phyloP scores from a whole-genome alignment of 2,329 filamentous ascomycete genomes.

The Colletotrichum orbiculare region DNA sequence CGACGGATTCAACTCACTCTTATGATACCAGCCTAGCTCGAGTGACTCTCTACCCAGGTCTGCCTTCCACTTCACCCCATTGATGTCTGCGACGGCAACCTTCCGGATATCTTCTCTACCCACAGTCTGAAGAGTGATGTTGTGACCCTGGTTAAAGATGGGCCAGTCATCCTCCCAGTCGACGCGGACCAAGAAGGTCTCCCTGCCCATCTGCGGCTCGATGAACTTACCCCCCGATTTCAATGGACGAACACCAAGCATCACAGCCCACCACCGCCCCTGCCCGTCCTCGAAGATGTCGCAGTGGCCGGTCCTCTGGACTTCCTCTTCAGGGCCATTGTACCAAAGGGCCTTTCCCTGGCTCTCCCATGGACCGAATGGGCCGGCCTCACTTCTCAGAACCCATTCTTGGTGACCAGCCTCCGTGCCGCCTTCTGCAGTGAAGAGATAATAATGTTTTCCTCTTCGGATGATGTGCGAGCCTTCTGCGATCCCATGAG shows the following conservation, averaged over 20 bases:
- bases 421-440: slow-evolving; percentile 56
- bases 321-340: slow-evolving; percentile 58
- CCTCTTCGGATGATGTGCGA: slow-evolving; percentile 51
- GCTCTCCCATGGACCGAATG: slow-evolving; percentile 62
- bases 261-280: slow-evolving; percentile 60
- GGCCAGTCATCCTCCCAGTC: slow-evolving; percentile 64
- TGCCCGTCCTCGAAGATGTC: slow-evolving; percentile 57
- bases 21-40: slow-evolving; percentile 52
- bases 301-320: slow-evolving; percentile 62
- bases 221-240: slow-evolving; percentile 44
- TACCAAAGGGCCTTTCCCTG: slow-evolving; percentile 57
- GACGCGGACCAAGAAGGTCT: slow-evolving; percentile 61
- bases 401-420: slow-evolving; percentile 65
- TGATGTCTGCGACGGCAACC: slow-evolving; percentile 43
- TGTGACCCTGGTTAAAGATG: slow-evolving; percentile 58
- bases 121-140: slow-evolving; percentile 52
- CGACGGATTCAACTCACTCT: slow-evolving; percentile 42
- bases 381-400: slow-evolving; percentile 54
- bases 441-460: slow-evolving; percentile 52
- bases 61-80: slow-evolving; percentile 43
- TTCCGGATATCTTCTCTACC: slow-evolving; percentile 42
- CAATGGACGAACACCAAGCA: slow-evolving; percentile 56
- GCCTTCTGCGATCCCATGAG: slow-evolving; percentile 55
- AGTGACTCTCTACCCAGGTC: slow-evolving; percentile 47
- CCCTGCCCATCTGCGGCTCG: slow-evolving; percentile 56